Evolutionary conservation across 2,329 filamentous ascomycete species (phyloP), one percentile per base, ranked within the genome.

Genomic region (Chalaropsis ovoidea): DNA sequence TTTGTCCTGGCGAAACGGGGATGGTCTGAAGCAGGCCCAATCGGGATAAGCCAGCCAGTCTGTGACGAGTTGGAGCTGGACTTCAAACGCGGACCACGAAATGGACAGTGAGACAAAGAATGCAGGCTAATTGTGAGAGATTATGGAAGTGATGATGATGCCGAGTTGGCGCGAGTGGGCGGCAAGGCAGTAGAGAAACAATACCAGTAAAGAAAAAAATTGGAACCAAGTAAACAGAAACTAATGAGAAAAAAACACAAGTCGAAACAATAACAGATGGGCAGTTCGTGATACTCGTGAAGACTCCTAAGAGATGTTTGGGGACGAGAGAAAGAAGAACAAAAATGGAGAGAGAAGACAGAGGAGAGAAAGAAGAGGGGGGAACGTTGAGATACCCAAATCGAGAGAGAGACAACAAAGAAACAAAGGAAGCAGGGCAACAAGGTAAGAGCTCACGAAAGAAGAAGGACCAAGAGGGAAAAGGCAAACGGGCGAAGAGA

Each of bases 21-120:
- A 42, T 64, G 15, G 31, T 61, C 17, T 61, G 24, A 35, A 61
- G 64, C n/a, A 54, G 62, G 63, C 31, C 63, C n/a, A 49, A 62
- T 62, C 22, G 41, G 45, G 43, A 47, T 19, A 62, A 62, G 61
- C 42, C 45, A 47, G 17, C n/a, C 31, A 60, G 56, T 19, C 56
- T 47, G 43, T 39, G 54, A 39, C 54, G 54, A 39, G 15, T 58
- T 35, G 24, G 54, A 58, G 54, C 27, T 49, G 61, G 61, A 49
- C 42, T 47, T 47, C 27, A 58, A 39, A 58, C 31, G 31, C 54
- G 24, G 31, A 19, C 27, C 27, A 58, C 15, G 27, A 17, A 39
- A 31, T 35, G 27, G 54, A n/a, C 54, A 39, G n/a, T 35, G 54
- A 58, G 6, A 17, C 24, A 31, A 31, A 58, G 31, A 58, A 58